Base-by-base conservation (phyloP, 2,329 filamentous ascomycete genomes). In the Incumbomyces lentus region DNA sequence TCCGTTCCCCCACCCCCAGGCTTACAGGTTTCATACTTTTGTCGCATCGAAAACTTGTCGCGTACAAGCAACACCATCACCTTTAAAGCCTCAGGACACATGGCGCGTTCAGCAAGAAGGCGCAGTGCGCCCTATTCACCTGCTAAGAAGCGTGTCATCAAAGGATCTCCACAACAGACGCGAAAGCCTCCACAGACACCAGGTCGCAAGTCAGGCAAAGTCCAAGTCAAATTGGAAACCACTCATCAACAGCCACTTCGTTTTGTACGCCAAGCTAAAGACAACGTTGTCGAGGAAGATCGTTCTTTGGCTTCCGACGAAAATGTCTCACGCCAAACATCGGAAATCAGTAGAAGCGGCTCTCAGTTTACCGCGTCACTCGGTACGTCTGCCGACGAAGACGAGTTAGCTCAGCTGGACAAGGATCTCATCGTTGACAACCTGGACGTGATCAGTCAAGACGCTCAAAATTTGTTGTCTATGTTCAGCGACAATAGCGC, bases 401-500 rank as follows among this genome's bases (percentile, higher is more conserved):
- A 51, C 4, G 29, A 52, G 13, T 26, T 26, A 8, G 22, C 22
- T 26, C 22, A 26, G 31, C 51, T 56, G 3, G 47, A 55, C 17
- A 39, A 45, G 34, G 50, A 52, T 18, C 14, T 46, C 2, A 48
- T 57, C 30, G 44, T 57, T 35, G 50, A 54, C 18, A 44, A 45
- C 32, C 29, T 57, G 16, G 16, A 26, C 13, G 33, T 43, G 19
- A 40, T 57, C 22, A 45, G 43, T 40, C 17, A 48, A 8, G 39
- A 54, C n/a, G 50, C 53, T 10, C 32, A 26, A 8, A 44, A 43
- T 6, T 6, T 55, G 10, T 32, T 55, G 3, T 38, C 17, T 6
- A 18, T 49, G 2, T 51, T 56, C 30, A 34, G 14, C n/a, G 18
- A 14, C 44, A 49, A 12, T 16, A 13, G 13, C 30, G 17, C 16